Base-by-base conservation (phyloP, 192 early-diverging fungal species). In the Haplosporangium gracile region DNA sequence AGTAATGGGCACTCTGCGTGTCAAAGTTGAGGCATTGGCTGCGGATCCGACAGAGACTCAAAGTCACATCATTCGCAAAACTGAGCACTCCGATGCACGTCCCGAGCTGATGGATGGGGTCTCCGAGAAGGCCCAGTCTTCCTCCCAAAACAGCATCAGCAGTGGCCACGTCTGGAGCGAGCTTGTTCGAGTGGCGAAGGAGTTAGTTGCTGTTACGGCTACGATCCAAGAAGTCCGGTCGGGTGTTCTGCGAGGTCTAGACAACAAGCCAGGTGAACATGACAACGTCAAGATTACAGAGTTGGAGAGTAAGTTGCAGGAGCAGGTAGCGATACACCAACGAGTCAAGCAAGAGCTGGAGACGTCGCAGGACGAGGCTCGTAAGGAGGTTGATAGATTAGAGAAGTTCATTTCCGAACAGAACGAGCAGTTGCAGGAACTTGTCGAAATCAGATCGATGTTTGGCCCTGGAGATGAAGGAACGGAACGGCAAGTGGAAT, bases 281-380 rank as follows among this genome's bases (percentile, higher is more conserved):
- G 60, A 65, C 29, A 8, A 9, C 0, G 29, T 11, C 60, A 65
- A 65, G 60, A 29, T 63, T 24, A 40, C 7, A 5, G 18, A 38
- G 51, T 65, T 60, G 68, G 70, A 63, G 20, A 40, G 18, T n/a
- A 73, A 45, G 49, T 34, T 57, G 38, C 39, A 47, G 10, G 79
- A 70, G 24, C n/a, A 16, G 4, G 9, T 22, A 24, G 60, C 18
- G 22, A 39, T 6, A n/a, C 20, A 80, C n/a, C n/a, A 42, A 32
- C 53, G 42, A 39, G 26, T 40, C 32, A 40, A 34, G 39, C 32
- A 34, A 22, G 53, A 18, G n/a, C 13, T 29, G 7, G 42, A 79
- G 1, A 8, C 1, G 13, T 32, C 11, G 8, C 60, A 65, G 60
- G 60, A 65, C 5, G 5, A 65, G 11, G 9, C 26, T 65, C 11